Evolutionary conservation across 768 basidiomycete species (phyloP).

Genomic region (Auriscalpium microsporum): DNA sequence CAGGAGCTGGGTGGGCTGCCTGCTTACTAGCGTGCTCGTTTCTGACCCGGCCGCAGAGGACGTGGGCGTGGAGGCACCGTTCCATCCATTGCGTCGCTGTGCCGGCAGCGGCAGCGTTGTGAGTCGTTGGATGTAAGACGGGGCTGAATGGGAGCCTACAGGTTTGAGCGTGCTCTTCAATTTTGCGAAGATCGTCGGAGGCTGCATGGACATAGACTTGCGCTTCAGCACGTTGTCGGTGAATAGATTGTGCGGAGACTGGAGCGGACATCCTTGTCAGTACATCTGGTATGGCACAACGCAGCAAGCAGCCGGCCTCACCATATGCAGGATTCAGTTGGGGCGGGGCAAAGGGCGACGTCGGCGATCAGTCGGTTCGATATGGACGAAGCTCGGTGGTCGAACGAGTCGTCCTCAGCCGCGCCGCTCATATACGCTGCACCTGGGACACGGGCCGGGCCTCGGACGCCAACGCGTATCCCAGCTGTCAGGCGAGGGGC

Average conservation of each 20-base stretch:
- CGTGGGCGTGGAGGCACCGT: slow-evolving; percentile 3
- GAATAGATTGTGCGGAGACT: not conserved
- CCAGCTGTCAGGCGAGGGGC: not conserved
- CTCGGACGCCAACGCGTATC: not conserved
- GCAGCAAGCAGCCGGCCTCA: not conserved
- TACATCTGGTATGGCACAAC: not conserved
- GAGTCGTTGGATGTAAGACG: not conserved
- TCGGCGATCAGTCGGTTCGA: slow-evolving; percentile 2
- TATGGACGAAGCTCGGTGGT: not conserved
- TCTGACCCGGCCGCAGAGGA: slow-evolving; percentile 20
- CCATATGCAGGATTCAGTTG: not conserved
- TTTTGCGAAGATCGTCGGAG: not conserved
- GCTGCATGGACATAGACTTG: not conserved
- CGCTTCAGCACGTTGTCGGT: not conserved
- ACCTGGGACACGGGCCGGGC: not conserved
- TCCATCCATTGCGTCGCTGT: not conserved
- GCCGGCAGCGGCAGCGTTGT: too few relatives aligned
- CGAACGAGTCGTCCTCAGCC: not conserved
- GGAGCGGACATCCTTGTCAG: not conserved
- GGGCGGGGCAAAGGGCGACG: not conserved
- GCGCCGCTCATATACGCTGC: slow-evolving; percentile 1
- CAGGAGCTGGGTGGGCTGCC: not conserved
- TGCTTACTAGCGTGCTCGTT: slow-evolving; percentile 22
- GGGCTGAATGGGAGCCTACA: not conserved
- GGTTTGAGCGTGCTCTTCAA: not conserved